Base-by-base conservation (phyloP, 2,329 filamentous ascomycete species). In the Botrytis galanthina region DNA sequence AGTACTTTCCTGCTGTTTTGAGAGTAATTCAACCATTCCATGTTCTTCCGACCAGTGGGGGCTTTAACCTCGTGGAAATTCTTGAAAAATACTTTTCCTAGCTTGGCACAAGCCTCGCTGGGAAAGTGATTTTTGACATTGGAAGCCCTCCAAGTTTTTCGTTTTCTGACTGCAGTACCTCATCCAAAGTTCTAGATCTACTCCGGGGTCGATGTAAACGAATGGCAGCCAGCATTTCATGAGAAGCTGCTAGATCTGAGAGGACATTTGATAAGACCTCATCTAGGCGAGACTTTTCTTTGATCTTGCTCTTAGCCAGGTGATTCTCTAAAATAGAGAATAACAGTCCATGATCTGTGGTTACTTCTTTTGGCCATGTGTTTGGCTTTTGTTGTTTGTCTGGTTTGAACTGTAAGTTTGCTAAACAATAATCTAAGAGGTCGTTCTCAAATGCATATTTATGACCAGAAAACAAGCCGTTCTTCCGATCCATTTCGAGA, bases 201-300 rank as follows among this genome's bases (percentile, higher is more conserved):
- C 39, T 66, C 18, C 46, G 62, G 32, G 74, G 73, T 26, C 73
- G 59, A 22, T 73, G 71, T 9, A 73, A 32, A 29, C 67, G 62
- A 20, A 73, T 37, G 7, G 60, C 37, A 22, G 71, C 71, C 39
- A 71, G 20, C n/a, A 75, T 68, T 37, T 75, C 73, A 62, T 70
- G 71, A 44, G 48, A 73, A n/a, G 71, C 67, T 3, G 71, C 71
- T 18, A 73, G 22, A 32, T 75, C 71, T 16, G 73, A 75, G 2
- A 74, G 35, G 14, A 62, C 51, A 22, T 35, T 57, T 18, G 59
- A 73, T 22, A 69, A 62, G 20, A 61, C 42, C 60, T 75, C 71
- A 35, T 75, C 71, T n/a, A 73, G 3, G 18, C 71, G 66, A 22
- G 71, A 42, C 29, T 60, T 64, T 39, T 75, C 73, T 44, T 68